These are phyloP conservation scores for Fusarium sp. DNA, from an alignment of 2,329 filamentous ascomycete species.

Conservation along the genomic window DNA sequence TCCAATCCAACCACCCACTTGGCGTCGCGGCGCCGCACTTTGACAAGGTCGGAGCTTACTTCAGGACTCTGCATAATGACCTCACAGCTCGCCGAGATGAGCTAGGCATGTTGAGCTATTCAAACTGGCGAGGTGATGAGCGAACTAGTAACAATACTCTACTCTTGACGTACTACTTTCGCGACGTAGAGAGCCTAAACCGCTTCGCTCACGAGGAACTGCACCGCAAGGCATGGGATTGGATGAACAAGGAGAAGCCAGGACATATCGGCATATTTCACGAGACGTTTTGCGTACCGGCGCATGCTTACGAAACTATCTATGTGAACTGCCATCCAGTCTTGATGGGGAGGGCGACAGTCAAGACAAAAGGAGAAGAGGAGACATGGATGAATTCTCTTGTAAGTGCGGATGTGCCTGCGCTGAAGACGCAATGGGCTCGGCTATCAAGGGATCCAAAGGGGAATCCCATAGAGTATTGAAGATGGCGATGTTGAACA, in stretches of 20 bases:
- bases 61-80: slow-evolving; percentile 52
- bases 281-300: slow-evolving; percentile 62
- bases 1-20: slow-evolving; percentile 61
- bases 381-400: slow-evolving; percentile 50
- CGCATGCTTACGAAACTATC: slow-evolving; percentile 62
- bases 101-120: slow-evolving; percentile 60
- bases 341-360: slow-evolving; percentile 48
- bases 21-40: slow-evolving; percentile 60
- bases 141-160: slow-evolving; percentile 55
- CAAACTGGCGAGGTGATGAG: slow-evolving; percentile 54
- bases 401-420: slow-evolving; percentile 47
- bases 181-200: slow-evolving; percentile 60
- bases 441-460: slow-evolving; percentile 46
- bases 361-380: slow-evolving; percentile 38
- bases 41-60: slow-evolving; percentile 52
- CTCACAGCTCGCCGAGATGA: slow-evolving; percentile 53
- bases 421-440: slow-evolving; percentile 50
- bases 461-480: slow-evolving; percentile 27
- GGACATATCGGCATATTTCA: slow-evolving; percentile 64
- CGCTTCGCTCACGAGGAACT: slow-evolving; percentile 61
- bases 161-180: slow-evolving; percentile 63
- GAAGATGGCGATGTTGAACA: background rate
- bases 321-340: slow-evolving; percentile 59
- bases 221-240: slow-evolving; percentile 63
- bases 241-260: slow-evolving; percentile 55